Percentiles rank a stretch among this genome's conserved stretches.
Conservation (phyloP, 345 rosid genomes). For the Hibiscus mutabilis region DNA sequence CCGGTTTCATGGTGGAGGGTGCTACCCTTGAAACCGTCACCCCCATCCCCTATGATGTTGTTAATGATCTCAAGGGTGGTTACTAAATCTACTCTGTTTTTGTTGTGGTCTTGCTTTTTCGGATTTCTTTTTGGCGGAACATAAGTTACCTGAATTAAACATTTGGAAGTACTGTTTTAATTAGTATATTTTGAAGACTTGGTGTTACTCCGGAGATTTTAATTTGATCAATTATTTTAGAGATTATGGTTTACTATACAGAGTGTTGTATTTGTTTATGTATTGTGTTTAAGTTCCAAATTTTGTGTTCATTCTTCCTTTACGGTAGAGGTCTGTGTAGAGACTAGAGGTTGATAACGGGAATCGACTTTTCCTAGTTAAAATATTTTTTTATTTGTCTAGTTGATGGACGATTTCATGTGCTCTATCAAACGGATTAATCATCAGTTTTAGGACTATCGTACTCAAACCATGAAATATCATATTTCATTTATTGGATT, state of each 20-base stretch:
- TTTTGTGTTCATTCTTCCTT: too few species aligned
- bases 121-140: background rate
- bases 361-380: too few species aligned
- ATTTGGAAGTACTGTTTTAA: slow-evolving; percentile 6
- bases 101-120: background rate
- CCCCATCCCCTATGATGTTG: slow-evolving; percentile 71
- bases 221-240: slow-evolving; percentile 3
- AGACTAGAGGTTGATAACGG: too few species aligned
- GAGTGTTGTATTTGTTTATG: background rate
- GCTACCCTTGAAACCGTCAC: slow-evolving; percentile 66
- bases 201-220: slow-evolving; percentile 2
- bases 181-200: background rate
- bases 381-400: too few species aligned
- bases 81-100: slow-evolving; percentile 25
- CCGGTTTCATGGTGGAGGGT: slow-evolving; percentile 68
- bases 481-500: too few species aligned
- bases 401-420: too few species aligned
- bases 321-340: too few species aligned
- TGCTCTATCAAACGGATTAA: too few species aligned
- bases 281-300: background rate
- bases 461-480: too few species aligned
- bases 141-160: background rate
- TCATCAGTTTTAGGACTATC: too few species aligned
- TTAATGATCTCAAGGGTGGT: slow-evolving; percentile 75
- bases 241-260: background rate